Percentiles rank a stretch among this genome's conserved stretches.
phyloP scores from a whole-genome alignment of 495 filamentous ascomycete species.

The Physcia stellaris region DNA sequence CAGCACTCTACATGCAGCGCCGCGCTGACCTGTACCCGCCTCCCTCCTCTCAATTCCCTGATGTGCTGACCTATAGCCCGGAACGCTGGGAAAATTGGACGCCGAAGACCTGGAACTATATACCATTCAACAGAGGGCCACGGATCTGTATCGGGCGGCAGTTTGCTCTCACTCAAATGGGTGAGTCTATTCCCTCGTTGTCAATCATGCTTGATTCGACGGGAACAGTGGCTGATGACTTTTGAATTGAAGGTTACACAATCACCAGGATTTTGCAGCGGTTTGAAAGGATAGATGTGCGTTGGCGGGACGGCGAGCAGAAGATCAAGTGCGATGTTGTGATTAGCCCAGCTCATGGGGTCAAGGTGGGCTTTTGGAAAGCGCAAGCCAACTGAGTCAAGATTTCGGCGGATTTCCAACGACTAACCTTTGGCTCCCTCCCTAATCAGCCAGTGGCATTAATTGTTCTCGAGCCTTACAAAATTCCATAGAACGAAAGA shows the following conservation, averaged over 20 bases:
- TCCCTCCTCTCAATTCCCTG: slow-evolving; percentile 26
- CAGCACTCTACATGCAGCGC: slow-evolving; percentile 35
- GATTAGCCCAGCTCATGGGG: slow-evolving; percentile 46
- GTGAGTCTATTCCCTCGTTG: slow-evolving; percentile 18
- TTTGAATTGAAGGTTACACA: slow-evolving; percentile 21
- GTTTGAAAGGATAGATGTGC: slow-evolving; percentile 31
- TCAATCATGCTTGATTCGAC: slow-evolving; percentile 14
- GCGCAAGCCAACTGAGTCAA: too few species aligned
- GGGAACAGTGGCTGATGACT: neutral
- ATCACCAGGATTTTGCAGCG: slow-evolving; percentile 24
- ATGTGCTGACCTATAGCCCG: slow-evolving; percentile 42
- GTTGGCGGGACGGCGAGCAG: slow-evolving; percentile 37
- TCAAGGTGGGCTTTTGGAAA: slow-evolving; percentile 43
- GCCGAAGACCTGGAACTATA: slow-evolving; percentile 53
- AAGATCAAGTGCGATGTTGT: slow-evolving; percentile 53
- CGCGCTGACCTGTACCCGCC: slow-evolving; percentile 48
- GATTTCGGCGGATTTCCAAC: too few species aligned
- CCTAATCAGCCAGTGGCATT: too few species aligned
- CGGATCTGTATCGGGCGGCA: slow-evolving; percentile 54
- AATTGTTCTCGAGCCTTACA: too few species aligned
- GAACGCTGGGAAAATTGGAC: slow-evolving; percentile 69
- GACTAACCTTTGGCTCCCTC: too few species aligned
- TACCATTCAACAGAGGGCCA: slow-evolving; percentile 37
- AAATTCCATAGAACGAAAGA: too few species aligned
- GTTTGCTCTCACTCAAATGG: slow-evolving; percentile 40